A percentile compares a stretch with the other conserved stretches of the same genome.
phyloP scores from a whole-genome alignment of 768 basidiomycete species.

The Auricularia cornea region DNA sequence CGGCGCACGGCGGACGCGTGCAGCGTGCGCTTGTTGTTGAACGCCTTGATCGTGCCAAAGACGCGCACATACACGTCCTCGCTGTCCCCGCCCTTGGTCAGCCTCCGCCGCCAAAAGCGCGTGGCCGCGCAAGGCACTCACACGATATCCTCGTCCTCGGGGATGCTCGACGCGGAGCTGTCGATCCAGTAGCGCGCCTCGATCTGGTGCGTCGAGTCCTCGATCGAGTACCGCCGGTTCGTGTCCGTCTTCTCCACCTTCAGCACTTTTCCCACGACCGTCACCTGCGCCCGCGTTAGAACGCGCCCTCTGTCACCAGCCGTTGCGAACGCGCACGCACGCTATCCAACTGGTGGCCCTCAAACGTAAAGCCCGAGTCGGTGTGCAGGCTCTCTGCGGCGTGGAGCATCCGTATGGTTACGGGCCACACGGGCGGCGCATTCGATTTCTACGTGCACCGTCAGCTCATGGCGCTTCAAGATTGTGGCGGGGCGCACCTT shows the following conservation, averaged over 20 bases:
- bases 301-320: neutral
- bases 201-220: neutral
- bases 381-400: neutral
- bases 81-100: slow-evolving; percentile 29
- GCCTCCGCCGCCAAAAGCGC: neutral
- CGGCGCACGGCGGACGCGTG: slow-evolving; percentile 67
- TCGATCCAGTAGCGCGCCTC: neutral
- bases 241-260: neutral
- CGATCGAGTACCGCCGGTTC: neutral
- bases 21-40: slow-evolving; percentile 74
- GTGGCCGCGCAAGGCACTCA: neutral
- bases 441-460: neutral
- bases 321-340: neutral
- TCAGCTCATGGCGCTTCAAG: neutral
- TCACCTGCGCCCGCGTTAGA: neutral
- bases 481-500: neutral
- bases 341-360: neutral
- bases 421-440: neutral
- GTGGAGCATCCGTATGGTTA: neutral
- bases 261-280: neutral
- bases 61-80: slow-evolving; percentile 74
- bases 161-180: neutral
- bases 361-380: neutral
- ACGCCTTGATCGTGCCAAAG: slow-evolving; percentile 73
- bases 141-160: neutral